Conservation (phyloP, 768 basidiomycete species). For the Leccinum boreale region DNA sequence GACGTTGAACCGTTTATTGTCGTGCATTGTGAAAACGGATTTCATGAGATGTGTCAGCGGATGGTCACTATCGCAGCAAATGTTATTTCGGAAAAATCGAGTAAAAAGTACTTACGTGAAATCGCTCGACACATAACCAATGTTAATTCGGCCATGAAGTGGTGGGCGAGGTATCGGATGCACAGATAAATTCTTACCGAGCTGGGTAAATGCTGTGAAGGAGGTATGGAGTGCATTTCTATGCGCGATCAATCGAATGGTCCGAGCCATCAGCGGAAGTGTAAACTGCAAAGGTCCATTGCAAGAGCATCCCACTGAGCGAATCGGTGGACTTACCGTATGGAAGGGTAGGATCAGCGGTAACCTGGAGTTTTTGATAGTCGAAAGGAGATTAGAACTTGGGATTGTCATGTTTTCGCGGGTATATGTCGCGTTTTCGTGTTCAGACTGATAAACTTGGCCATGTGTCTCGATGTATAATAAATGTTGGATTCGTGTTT, state of each 20-base stretch:
- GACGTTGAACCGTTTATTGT: slow-evolving; percentile 37
- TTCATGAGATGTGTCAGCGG: slow-evolving; percentile 53
- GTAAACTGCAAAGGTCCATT: slow-evolving; percentile 38
- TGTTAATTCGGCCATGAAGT: slow-evolving; percentile 36
- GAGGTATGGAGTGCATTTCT: slow-evolving; percentile 46
- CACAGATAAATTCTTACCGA: slow-evolving; percentile 25
- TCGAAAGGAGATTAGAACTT: slow-evolving; percentile 15
- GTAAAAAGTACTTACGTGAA: slow-evolving; percentile 34
- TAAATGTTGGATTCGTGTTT: slow-evolving; percentile 39
- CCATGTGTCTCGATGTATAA: slow-evolving; percentile 42
- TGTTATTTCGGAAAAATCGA: not conserved
- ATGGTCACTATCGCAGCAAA: slow-evolving; percentile 37
- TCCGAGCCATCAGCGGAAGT: slow-evolving; percentile 39
- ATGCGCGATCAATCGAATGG: slow-evolving; percentile 45
- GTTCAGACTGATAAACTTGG: slow-evolving; percentile 18
- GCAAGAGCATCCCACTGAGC: not conserved
- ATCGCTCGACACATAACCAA: slow-evolving; percentile 50
- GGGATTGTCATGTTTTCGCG: slow-evolving; percentile 14
- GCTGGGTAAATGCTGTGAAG: slow-evolving; percentile 37
- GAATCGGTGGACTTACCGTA: slow-evolving; percentile 32
- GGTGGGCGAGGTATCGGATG: slow-evolving; percentile 44
- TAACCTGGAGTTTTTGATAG: slow-evolving; percentile 30
- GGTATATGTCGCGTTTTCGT: slow-evolving; percentile 2
- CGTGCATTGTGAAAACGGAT: slow-evolving; percentile 45
- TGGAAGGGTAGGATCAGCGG: slow-evolving; percentile 49